These are phyloP conservation scores for Ananas comosus DNA, from an alignment of 176 grass and related monocot genomes.

Conservation along the genomic window DNA sequence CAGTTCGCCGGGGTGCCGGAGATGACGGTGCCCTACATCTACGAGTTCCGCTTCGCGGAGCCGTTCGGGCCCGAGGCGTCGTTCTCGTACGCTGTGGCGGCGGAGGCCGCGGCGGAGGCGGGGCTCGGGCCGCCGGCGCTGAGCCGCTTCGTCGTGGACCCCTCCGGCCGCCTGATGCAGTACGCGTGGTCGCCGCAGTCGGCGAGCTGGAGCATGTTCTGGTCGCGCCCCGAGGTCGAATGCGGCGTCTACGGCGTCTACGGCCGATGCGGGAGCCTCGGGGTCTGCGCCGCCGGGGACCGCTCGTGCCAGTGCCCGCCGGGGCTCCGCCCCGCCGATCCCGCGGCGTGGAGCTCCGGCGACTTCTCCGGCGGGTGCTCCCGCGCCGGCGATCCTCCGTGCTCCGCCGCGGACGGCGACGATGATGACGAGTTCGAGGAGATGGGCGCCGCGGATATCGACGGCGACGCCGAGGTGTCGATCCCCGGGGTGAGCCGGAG, in stretches of 20 bases:
- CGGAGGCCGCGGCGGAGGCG: background rate
- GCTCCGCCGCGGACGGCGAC: background rate
- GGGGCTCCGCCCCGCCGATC: constrained; percentile 4
- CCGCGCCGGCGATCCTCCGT: background rate
- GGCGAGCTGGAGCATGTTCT: constrained; percentile 5
- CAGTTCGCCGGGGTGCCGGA: constrained; percentile 4
- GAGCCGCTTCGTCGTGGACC: background rate
- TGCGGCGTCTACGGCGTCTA: background rate
- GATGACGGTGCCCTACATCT: constrained; percentile 6
- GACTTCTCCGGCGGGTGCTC: constrained; percentile 11
- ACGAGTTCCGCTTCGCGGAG: background rate
- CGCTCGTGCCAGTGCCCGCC: background rate
- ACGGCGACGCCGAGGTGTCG: background rate
- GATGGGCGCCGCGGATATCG: background rate
- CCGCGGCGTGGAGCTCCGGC: constrained; percentile 10
- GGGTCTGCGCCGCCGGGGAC: background rate
- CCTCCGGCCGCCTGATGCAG: constrained; percentile 3
- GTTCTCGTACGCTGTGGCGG: constrained; percentile 5
- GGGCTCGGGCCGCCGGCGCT: background rate
- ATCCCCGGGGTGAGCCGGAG: background rate
- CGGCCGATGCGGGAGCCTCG: constrained; percentile 6
- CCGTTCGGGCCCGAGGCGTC: constrained; percentile 6
- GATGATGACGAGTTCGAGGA: background rate
- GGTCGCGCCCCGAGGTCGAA: background rate
- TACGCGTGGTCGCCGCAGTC: constrained; percentile 3